Evolutionary conservation across 805 yeast genomes (phyloP), one percentile per base, ranked within the genome.

Genomic region (Teunomyces tritomae): DNA sequence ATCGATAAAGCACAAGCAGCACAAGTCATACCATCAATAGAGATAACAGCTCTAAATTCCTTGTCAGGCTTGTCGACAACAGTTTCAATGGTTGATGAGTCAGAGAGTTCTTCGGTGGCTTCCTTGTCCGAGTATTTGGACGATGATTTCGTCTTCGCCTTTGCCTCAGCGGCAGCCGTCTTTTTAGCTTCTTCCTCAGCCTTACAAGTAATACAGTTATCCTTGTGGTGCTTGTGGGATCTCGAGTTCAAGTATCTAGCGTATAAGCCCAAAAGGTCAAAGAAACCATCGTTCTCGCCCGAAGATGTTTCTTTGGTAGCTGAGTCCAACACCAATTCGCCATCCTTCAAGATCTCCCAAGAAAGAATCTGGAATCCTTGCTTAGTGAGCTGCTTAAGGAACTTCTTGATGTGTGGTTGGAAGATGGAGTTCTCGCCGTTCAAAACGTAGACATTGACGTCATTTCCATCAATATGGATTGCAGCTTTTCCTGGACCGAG

Each of bases 11-110:
- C 65, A 56, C 77, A 71, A 1, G 75, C 55, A 4, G 74, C 65
- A 54, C 77, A 71, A 5, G 76, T 62, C 76, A 71, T 71, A 3
- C 76, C 61, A 53, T 76, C 75, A 44, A 85, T 69, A 6, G 83
- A 67, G 46, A 79, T 76, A 1, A 79, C 75, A 0, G 85, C 88
- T 42, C 76, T 53, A 48, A 50, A 68, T 39, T 70, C 75, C 28
- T 54, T 57, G 14, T 50, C 52, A 2, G 56, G 53, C 14, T 50
- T 57, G 13, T 55, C 61, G 20, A 65, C 65, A 3, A 58, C 57
- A 1, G 71, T 65, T 32, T 63, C 67, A 16, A 64, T 34, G 3
- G 60, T 63, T 3, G 35, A 44, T 1, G 57, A 49, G 10, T 36
- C 40, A 30, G 50, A 48, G 14, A 43, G 47, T 10, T 36, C 48